Conservation (phyloP, 1,139 yeast genomes). For the Blastobotrys petasosporus region DNA sequence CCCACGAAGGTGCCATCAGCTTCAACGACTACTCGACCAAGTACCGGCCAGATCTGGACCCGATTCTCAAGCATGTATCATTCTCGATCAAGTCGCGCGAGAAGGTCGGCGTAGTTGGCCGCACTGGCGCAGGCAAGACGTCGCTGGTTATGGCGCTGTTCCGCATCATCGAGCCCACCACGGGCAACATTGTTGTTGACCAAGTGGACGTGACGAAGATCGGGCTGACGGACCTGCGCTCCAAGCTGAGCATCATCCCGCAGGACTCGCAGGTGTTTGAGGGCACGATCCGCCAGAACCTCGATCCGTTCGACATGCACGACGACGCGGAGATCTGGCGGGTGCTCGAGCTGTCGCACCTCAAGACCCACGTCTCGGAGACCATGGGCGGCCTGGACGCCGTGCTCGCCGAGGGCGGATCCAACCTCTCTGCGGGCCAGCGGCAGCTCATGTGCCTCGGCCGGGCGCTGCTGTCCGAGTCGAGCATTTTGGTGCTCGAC, state of each 20-base stretch:
- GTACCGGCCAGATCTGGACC: constrained; percentile 50
- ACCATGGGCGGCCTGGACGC: constrained; percentile 34
- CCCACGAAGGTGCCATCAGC: constrained; percentile 48
- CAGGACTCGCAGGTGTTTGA: constrained; percentile 70
- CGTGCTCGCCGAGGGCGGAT: constrained; percentile 59
- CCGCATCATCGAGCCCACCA: constrained; percentile 60
- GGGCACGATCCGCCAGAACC: constrained; percentile 58
- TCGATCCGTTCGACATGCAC: constrained; percentile 55
- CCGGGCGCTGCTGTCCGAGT: constrained; percentile 58
- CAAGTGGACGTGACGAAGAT: constrained; percentile 50
- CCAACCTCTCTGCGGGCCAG: constrained; percentile 72
- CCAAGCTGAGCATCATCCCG: constrained; percentile 61
- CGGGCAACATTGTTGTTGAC: constrained; percentile 53
- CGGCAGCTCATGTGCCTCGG: constrained; percentile 71
- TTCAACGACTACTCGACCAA: constrained; percentile 59
- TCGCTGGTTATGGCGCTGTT: constrained; percentile 67
- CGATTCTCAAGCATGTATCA: constrained; percentile 50
- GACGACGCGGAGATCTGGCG: constrained; percentile 65
- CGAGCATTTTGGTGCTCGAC: constrained; percentile 63
- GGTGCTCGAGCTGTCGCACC: constrained; percentile 77
- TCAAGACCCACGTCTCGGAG: constrained; percentile 60
- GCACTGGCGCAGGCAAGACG: constrained; percentile 85
- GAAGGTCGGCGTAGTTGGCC: constrained; percentile 75
- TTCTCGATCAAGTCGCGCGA: constrained; percentile 53
- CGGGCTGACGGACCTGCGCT: constrained; percentile 53